Percentiles rank a stretch among this genome's conserved stretches.
phyloP scores from a whole-genome alignment of 1,139 yeast species.

The Pichia kudriavzevii region DNA sequence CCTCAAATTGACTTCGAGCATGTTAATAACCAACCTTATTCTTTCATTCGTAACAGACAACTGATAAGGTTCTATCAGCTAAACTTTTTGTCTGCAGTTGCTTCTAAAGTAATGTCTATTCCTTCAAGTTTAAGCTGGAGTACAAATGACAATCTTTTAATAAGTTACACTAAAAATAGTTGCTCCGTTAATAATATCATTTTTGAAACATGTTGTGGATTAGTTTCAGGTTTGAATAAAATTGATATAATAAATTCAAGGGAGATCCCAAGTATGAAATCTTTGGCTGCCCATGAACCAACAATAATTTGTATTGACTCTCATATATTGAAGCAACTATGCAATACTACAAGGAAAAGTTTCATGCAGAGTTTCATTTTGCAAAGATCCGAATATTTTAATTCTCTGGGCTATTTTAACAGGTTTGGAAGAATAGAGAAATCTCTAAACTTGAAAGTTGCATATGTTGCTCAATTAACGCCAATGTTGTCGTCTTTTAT shows the following conservation, averaged over 20 bases:
- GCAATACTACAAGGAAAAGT: slow-evolving; percentile 9
- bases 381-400: slow-evolving; percentile 20
- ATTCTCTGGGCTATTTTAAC: slow-evolving; percentile 35
- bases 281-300: slow-evolving; percentile 12
- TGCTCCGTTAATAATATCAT: slow-evolving; percentile 19
- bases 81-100: slow-evolving; percentile 55
- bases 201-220: slow-evolving; percentile 22
- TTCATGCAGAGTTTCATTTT: slow-evolving; percentile 15
- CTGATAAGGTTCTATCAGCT: slow-evolving; percentile 43
- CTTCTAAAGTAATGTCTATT: slow-evolving; percentile 53
- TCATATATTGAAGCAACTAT: slow-evolving; percentile 8
- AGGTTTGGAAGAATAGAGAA: slow-evolving; percentile 23
- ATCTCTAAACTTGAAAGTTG: slow-evolving; percentile 15
- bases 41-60: slow-evolving; percentile 25
- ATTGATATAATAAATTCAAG: slow-evolving; percentile 14
- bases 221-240: slow-evolving; percentile 17
- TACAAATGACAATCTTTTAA: slow-evolving; percentile 36
- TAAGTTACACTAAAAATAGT: slow-evolving; percentile 27
- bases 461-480: slow-evolving; percentile 17
- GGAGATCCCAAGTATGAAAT: slow-evolving; percentile 2
- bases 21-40: slow-evolving; percentile 29
- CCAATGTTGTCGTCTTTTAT: slow-evolving; percentile 23
- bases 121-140: slow-evolving; percentile 41
- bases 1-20: slow-evolving; percentile 17
- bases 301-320: slow-evolving; percentile 21